A percentile compares a stretch with the other conserved stretches of the same genome.
phyloP scores from a whole-genome alignment of 2,329 filamentous ascomycete genomes.

The Pochonia chlamydosporia region DNA sequence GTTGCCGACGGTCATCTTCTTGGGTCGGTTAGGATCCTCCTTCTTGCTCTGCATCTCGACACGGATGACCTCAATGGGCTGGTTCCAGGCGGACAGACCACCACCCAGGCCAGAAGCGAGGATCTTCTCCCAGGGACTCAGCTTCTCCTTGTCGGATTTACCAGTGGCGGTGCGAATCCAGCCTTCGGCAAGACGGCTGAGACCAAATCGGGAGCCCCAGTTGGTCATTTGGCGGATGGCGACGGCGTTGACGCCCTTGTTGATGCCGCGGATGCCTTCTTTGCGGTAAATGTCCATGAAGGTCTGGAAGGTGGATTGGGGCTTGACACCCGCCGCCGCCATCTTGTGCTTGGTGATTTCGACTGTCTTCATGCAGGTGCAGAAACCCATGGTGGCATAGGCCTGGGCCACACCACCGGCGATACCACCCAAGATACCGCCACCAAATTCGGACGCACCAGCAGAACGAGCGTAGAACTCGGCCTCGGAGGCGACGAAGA shows the following conservation, averaged over 20 bases:
- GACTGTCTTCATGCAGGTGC: slow-evolving; percentile 99
- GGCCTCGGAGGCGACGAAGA: slow-evolving; percentile 97
- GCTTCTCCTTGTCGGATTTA: slow-evolving; percentile 76
- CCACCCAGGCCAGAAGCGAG: slow-evolving; percentile 80
- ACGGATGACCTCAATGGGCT: slow-evolving; percentile 98
- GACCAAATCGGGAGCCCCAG: slow-evolving; percentile 94
- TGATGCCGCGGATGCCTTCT: slow-evolving; percentile 93
- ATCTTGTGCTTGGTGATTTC: slow-evolving; percentile 99
- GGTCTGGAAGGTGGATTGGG: slow-evolving; percentile 85
- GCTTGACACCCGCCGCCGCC: slow-evolving; percentile 74
- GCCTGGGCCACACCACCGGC: slow-evolving; percentile 93
- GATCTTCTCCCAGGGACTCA: slow-evolving; percentile 81
- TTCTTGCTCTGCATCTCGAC: slow-evolving; percentile 99
- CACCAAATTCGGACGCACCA: slow-evolving; percentile 80
- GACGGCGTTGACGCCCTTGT: slow-evolving; percentile 97
- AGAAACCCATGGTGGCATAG: slow-evolving; percentile 99
- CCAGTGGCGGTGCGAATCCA: slow-evolving; percentile 73
- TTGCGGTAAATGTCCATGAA: slow-evolving; percentile 96
- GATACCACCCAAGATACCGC: slow-evolving; percentile 88
- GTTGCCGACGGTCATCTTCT: slow-evolving; percentile 97
- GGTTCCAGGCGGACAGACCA: slow-evolving; percentile 96
- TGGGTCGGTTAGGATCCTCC: slow-evolving; percentile 92
- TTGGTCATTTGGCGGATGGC: slow-evolving; percentile 99
- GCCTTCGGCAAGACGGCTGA: slow-evolving; percentile 84
- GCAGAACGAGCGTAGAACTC: slow-evolving; percentile 85